phyloP scores from a whole-genome alignment of 2,329 filamentous ascomycete species.

The Phyllosticta ampelicida region DNA sequence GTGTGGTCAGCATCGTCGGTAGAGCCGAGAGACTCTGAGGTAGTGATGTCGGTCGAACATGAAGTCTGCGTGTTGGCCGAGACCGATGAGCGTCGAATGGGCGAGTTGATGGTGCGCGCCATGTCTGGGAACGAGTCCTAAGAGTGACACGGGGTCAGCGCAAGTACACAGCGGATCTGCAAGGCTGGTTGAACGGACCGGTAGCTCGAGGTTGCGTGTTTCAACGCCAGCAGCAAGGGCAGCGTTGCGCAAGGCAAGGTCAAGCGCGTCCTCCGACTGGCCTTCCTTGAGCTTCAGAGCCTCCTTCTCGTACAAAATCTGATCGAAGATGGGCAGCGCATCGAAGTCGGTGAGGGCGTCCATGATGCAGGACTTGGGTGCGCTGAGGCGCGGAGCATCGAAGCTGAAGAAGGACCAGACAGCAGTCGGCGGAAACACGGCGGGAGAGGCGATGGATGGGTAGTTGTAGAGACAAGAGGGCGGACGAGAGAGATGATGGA shows the following conservation, averaged over 20 bases:
- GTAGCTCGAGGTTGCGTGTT: constrained; percentile 2
- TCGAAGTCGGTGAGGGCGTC: constrained; percentile 9
- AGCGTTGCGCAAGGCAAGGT: constrained; percentile 2
- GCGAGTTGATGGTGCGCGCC: neutral
- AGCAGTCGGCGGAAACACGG: neutral
- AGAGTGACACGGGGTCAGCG: constrained; percentile 1
- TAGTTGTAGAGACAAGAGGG: neutral
- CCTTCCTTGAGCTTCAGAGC: constrained; percentile 10
- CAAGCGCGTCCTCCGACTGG: constrained; percentile 10
- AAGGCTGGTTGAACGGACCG: constrained; percentile 1
- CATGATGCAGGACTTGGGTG: constrained; percentile 5
- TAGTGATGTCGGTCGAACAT: constrained; percentile 7
- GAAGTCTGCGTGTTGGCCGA: constrained; percentile 9
- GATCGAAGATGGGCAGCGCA: constrained; percentile 6
- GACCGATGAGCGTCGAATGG: constrained; percentile 7
- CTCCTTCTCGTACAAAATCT: constrained; percentile 8
- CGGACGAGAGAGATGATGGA: neutral
- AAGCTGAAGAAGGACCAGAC: neutral
- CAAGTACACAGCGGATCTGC: neutral
- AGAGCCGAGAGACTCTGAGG: constrained; percentile 5
- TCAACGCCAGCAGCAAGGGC: constrained; percentile 5
- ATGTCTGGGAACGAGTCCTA: constrained; percentile 1
- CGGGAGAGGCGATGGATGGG: neutral
- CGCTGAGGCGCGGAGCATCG: constrained; percentile 7
- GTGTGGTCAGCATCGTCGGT: constrained; percentile 4